Evolutionary conservation across 208 protist genomes (phyloP), one percentile per base, ranked within the genome.

Genomic region (Trypanosomatidae sp.): DNA sequence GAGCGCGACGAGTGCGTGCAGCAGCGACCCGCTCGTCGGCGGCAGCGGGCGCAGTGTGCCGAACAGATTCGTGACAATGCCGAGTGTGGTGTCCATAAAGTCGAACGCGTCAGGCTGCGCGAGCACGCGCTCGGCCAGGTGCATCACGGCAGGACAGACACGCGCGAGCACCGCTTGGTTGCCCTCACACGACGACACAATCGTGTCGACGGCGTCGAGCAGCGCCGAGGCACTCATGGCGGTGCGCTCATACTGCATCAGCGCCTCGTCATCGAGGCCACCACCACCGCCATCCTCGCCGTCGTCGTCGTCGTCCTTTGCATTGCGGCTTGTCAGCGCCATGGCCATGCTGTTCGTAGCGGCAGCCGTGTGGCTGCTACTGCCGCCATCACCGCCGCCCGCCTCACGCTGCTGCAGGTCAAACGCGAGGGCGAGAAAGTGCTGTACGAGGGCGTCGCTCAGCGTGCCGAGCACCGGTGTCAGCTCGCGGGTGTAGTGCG

Each of bases 401-500:
- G 51, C 40, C 51, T 88, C 73, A 38, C 70, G 45, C 23, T 61
- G 47, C 27, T 66, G 61, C 30, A 93, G 41, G 56, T 89, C 80
- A 51, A 88, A 83, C 33, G 77, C 60, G 20, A 61, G 80, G 25
- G 79, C 70, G 4, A 93, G 54, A 33, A 93, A 85, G 46, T 83
- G 64, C 56, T 85, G 72, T 26, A 78, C 71, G 32, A 93, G 59
- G 4, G 66, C 75, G 51, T 62, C 56, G 15, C 67, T 74, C 33
- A 93, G 63, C 43, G 69, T 81, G 5, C 60, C 72, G 55, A 93
- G 70, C 10, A 89, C 71, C 4, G 63, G 54, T 0, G 71, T 71
- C 40, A 93, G 62, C 57, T 93, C 79, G 6, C 76, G 74, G 13
- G 84, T 64, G 57, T 89, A 93, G 64, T 93, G 70, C 7, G 75